phyloP scores from a whole-genome alignment of 352 stramenopile species.

The Plasmopara viticola region DNA sequence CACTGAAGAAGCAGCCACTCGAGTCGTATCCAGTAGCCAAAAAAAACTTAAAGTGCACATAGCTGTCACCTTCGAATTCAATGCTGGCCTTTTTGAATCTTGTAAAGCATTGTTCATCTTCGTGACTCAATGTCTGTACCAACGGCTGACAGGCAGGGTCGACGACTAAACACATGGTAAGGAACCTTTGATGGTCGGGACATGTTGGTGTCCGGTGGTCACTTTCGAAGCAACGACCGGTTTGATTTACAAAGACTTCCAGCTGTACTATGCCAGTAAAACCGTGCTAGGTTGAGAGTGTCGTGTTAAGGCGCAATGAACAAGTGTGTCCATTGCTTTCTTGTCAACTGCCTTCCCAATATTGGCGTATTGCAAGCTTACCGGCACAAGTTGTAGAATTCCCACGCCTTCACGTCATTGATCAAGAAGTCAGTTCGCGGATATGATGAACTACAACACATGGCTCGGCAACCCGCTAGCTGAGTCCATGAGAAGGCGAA shows the following conservation, averaged over 20 bases:
- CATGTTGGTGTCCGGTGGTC: too few relatives aligned
- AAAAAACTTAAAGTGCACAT: not conserved
- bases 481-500: constrained; percentile 1
- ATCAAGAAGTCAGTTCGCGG: constrained; percentile 14
- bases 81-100: not conserved
- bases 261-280: too few relatives aligned
- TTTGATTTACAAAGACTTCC: too few relatives aligned
- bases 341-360: constrained; percentile 8
- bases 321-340: constrained; percentile 16
- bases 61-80: not conserved
- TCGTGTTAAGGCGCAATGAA: constrained; percentile 4
- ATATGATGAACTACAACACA: constrained; percentile 9
- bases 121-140: not conserved
- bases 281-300: too few relatives aligned
- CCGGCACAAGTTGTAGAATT: constrained; percentile 4
- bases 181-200: too few relatives aligned
- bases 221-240: too few relatives aligned
- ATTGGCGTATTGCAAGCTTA: constrained; percentile 1
- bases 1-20: not conserved
- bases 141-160: too few relatives aligned
- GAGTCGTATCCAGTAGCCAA: not conserved
- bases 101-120: not conserved
- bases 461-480: constrained; percentile 1
- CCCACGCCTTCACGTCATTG: constrained; percentile 5
- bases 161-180: too few relatives aligned